These are phyloP conservation scores for Gryganskiella cystojenkinii DNA, from an alignment of 192 early-diverging fungal genomes.

Conservation along the genomic window DNA sequence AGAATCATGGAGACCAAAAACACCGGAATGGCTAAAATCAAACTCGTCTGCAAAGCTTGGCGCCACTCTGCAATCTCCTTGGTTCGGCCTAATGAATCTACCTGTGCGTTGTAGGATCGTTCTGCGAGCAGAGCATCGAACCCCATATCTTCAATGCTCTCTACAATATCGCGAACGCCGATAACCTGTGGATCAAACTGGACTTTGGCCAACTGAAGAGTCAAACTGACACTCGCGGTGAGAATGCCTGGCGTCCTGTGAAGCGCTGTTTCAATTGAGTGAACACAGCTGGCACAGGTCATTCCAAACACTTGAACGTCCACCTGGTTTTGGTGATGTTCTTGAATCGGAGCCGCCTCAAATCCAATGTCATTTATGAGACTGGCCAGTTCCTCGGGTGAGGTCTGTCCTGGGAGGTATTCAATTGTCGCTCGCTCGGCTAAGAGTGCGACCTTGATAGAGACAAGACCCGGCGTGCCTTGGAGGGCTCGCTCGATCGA, in stretches of 20 bases:
- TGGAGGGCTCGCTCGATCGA: slow-evolving; percentile 81
- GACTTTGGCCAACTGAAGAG: slow-evolving; percentile 79
- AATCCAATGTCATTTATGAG: slow-evolving; percentile 81
- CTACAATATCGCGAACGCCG: slow-evolving; percentile 84
- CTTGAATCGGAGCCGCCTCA: slow-evolving; percentile 68
- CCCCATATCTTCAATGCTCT: slow-evolving; percentile 82
- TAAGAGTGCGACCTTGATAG: slow-evolving; percentile 85
- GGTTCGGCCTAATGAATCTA: slow-evolving; percentile 89
- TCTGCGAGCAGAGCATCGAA: slow-evolving; percentile 81
- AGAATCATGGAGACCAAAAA: slow-evolving; percentile 83
- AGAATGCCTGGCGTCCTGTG: slow-evolving; percentile 66
- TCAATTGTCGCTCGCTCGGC: slow-evolving; percentile 83
- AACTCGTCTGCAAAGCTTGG: slow-evolving; percentile 68
- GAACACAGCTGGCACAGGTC: slow-evolving; percentile 86
- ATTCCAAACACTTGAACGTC: slow-evolving; percentile 95
- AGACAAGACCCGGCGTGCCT: slow-evolving; percentile 68
- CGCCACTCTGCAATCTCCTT: slow-evolving; percentile 89
- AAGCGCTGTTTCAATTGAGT: slow-evolving; percentile 79
- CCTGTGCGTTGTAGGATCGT: slow-evolving; percentile 74
- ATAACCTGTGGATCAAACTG: slow-evolving; percentile 72
- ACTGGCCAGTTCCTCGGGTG: slow-evolving; percentile 64
- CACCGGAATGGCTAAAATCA: slow-evolving; percentile 85
- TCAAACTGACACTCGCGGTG: slow-evolving; percentile 77
- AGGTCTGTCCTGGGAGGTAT: slow-evolving; percentile 63
- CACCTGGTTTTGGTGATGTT: slow-evolving; percentile 59